Evolutionary conservation across 352 stramenopile genomes (phyloP).

Genomic region (Phytophthora tentaculata): DNA sequence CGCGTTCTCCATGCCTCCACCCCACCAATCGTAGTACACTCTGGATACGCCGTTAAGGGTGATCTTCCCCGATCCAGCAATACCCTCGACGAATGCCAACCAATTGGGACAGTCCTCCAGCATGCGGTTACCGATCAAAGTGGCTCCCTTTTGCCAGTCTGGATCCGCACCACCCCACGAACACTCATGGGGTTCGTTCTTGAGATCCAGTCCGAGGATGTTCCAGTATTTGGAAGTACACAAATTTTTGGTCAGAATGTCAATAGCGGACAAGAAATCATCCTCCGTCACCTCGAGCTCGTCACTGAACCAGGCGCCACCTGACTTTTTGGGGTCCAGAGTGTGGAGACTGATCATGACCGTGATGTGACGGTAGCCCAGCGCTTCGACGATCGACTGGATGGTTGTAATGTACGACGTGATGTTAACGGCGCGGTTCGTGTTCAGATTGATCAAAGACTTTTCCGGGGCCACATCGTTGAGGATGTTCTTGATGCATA

Average conservation of each 20-base stretch:
- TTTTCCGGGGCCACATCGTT: constrained; percentile 51
- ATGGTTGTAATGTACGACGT: constrained; percentile 65
- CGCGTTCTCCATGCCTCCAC: constrained; percentile 56
- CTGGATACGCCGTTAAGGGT: constrained; percentile 28
- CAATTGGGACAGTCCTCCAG: constrained; percentile 66
- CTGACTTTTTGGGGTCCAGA: constrained; percentile 47
- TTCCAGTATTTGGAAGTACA: constrained; percentile 69
- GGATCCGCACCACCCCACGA: constrained; percentile 50
- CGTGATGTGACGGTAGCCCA: constrained; percentile 62
- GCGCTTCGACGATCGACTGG: constrained; percentile 57
- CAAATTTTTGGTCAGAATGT: constrained; percentile 62
- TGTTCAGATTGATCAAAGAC: constrained; percentile 64
- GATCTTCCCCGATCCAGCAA: constrained; percentile 47
- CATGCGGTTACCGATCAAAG: constrained; percentile 65
- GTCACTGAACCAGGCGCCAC: constrained; percentile 67
- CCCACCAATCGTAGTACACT: constrained; percentile 74
- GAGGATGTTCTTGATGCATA: constrained; percentile 70
- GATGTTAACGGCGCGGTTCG: constrained; percentile 70
- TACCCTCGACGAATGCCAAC: constrained; percentile 73
- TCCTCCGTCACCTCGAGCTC: constrained; percentile 57
- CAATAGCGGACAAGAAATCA: constrained; percentile 57
- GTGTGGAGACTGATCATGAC: constrained; percentile 80
- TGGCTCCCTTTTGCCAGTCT: constrained; percentile 63
- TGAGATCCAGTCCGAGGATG: constrained; percentile 67
- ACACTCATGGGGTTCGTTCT: constrained; percentile 70